A percentile compares a stretch with the other conserved stretches of the same genome.
These are phyloP conservation scores for Giardia duodenalis DNA, from an alignment of 208 protist genomes.

Conservation along the genomic window DNA sequence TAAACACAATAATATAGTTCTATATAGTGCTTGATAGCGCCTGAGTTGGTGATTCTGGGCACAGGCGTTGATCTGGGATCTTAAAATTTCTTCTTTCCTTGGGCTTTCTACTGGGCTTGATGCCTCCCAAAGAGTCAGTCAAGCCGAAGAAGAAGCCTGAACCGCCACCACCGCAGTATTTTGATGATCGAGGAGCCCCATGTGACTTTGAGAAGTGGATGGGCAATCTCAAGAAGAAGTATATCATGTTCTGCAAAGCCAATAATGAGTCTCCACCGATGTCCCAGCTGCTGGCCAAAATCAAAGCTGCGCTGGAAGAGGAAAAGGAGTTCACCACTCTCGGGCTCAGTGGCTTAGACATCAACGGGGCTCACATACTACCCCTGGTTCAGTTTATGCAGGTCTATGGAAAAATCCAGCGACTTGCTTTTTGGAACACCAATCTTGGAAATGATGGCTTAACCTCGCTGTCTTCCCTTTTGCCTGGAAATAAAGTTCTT, in stretches of 20 bases:
- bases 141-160: too few relatives aligned
- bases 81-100: too few relatives aligned
- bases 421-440: neutral
- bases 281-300: neutral
- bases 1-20: too few relatives aligned
- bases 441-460: neutral
- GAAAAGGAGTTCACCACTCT: neutral
- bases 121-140: too few relatives aligned
- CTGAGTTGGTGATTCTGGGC: too few relatives aligned
- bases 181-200: neutral
- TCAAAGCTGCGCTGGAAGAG: neutral
- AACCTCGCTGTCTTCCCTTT: neutral
- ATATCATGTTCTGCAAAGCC: neutral
- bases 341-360: neutral
- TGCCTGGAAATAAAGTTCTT: neutral
- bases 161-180: too few relatives aligned
- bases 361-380: neutral
- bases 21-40: too few relatives aligned
- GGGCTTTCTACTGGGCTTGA: too few relatives aligned
- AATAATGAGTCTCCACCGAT: neutral
- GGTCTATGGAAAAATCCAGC: neutral
- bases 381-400: neutral
- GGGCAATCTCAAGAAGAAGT: neutral
- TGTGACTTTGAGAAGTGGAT: slow-evolving; percentile 1
- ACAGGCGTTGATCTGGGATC: too few relatives aligned